Evolutionary conservation across 331 rosid species (phyloP), one percentile per base, ranked within the genome.

Genomic region (Cydonia oblonga): DNA sequence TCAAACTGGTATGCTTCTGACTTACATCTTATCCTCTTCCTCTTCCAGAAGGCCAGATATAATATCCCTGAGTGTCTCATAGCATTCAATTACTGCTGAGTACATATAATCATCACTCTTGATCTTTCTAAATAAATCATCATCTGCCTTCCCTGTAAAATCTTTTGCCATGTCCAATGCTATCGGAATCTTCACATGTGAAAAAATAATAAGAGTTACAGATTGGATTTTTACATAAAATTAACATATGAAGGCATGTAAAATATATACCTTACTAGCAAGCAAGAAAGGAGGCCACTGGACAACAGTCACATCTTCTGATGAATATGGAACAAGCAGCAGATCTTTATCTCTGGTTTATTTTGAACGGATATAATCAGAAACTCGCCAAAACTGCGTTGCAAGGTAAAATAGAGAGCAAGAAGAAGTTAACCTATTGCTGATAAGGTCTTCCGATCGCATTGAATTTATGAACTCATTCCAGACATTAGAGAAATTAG

Each of bases 271-370:
- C 93, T 93, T 93, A 70, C 98, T 91, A 78, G 98, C 98, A 81
- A 93, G 98, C 86, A 93, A 79, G 85, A 93, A 93, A 38, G 98
- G 98, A 74, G 98, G 98, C 98, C 98, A 93, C 87, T 91, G 98
- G 71, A 93, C 82, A 73, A 91, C 96, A 72, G 93, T 75, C 76
- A 84, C 81, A 32, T 74, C 79, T 54, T 19, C 66, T 68, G 97
- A 85, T 73, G 62, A 79, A 83, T 81, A 85, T 22, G 98, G 98
- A 59, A 93, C 96, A 74, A 84, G 90, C 82, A 93, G 87, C 81
- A 93, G 78, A 87, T 93, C 92, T 83, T 86, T 86, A 76, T 93
- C 98, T 64, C 98, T 93, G 91, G 76, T 60, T n/a, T 74, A 71
- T 78, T 62, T 35, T 68, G 33, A 78, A 73, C 44, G 62, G 44